Base-by-base conservation (phyloP, 2,329 filamentous ascomycete species). In the Pseudocercospora vitis region DNA sequence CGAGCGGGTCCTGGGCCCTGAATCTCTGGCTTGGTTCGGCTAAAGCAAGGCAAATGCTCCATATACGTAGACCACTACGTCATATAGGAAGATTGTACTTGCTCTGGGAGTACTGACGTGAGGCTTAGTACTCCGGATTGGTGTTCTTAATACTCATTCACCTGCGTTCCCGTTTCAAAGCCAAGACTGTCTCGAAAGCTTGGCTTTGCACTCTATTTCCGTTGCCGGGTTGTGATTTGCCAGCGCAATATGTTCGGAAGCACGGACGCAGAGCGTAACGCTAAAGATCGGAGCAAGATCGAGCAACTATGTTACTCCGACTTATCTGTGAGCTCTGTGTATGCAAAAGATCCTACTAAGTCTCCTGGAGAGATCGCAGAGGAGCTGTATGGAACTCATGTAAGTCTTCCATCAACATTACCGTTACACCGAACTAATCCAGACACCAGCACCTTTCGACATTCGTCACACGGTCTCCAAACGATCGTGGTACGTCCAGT, bases 301-400 rank as follows among this genome's bases (percentile, higher is more conserved):
- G 59, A 58, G 19, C 51, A 59, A 39, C 53, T 62, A 3, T 66
- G 65, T 49, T 37, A 50, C 6, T 59, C 57, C n/a, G 31, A 52
- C 6, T 33, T 59, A 14, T 62, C 65, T 12, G 57, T 66, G 29
- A 65, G 63, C 42, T 53, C 60, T 9, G 50, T 56, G 26, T 67
- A 66, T 53, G 57, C 63, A 3, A 53, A 59, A 45, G 53, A 65
- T 42, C 52, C 61, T 4, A 50, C 33, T 12, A 60, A 63, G 40
- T 59, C 64, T 16, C 62, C 63, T 3, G 63, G 61, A 8, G 59
- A 65, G 4, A 63, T 65, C 7, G 62, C 58, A 2, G 54, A 65
- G 12, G 44, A 63, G 40, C 47, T 68, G 19, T 66, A 58, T 54
- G 59, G 56, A 1, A 61, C 58, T 19, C 60, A 65, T 57, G 59